phyloP scores from a whole-genome alignment of 2,329 filamentous ascomycete species.

The Alternaria hordeiaustralica region DNA sequence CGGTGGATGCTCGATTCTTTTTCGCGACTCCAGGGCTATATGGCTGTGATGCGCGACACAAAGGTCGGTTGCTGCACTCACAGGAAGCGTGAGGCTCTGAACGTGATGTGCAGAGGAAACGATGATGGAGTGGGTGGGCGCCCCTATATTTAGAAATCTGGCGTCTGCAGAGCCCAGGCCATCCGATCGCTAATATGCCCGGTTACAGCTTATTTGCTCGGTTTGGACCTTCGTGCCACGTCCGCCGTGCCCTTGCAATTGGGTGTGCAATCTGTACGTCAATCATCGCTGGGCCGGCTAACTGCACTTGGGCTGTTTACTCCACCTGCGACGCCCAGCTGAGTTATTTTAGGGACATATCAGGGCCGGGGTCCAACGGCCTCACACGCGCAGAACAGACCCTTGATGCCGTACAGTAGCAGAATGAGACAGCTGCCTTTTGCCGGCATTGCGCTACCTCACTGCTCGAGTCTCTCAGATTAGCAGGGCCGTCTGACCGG shows the following conservation, averaged over 20 bases:
- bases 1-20: constrained; percentile 14
- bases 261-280: constrained; percentile 13
- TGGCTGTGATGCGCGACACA: constrained; percentile 31
- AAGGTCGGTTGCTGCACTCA: constrained; percentile 17
- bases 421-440: constrained; percentile 13
- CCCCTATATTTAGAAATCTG: constrained; percentile 37
- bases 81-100: constrained; percentile 34
- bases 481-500: constrained; percentile 18
- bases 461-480: constrained; percentile 12
- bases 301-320: constrained; percentile 9
- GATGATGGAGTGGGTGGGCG: constrained; percentile 28
- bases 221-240: constrained; percentile 13
- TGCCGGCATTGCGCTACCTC: constrained; percentile 15
- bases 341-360: constrained; percentile 44
- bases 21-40: constrained; percentile 34
- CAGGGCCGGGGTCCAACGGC: constrained; percentile 9
- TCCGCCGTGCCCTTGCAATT: constrained; percentile 10
- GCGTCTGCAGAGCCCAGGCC: constrained; percentile 32
- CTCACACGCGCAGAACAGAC: constrained; percentile 7
- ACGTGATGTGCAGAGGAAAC: constrained; percentile 37
- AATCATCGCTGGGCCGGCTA: constrained; percentile 6
- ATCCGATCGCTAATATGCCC: constrained; percentile 25
- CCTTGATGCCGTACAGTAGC: constrained; percentile 13
- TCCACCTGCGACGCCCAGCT: constrained; percentile 15
- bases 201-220: constrained; percentile 17